Percentiles rank a stretch among this genome's conserved stretches.
These are phyloP conservation scores for Diversispora eburnea DNA, from an alignment of 192 early-diverging fungal species.

Conservation along the genomic window DNA sequence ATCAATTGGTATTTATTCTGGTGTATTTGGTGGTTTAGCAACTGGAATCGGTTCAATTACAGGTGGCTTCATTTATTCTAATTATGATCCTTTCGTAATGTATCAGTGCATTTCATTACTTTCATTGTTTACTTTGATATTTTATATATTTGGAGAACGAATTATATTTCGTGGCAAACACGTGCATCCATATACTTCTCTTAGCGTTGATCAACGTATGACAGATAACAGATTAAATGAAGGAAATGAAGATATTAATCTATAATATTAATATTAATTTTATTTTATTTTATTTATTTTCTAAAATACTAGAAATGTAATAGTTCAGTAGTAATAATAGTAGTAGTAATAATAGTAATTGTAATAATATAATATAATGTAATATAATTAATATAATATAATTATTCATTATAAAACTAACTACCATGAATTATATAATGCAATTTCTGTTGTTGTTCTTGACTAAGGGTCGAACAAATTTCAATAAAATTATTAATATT, in stretches of 20 bases:
- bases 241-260: too few relatives aligned
- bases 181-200: too few relatives aligned
- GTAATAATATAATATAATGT: too few relatives aligned
- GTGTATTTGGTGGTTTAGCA: not conserved
- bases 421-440: not conserved
- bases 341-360: too few relatives aligned
- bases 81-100: not conserved
- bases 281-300: too few relatives aligned
- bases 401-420: too few relatives aligned
- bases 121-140: not conserved
- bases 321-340: too few relatives aligned
- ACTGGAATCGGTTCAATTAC: not conserved
- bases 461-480: not conserved
- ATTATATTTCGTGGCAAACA: not conserved
- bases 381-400: too few relatives aligned
- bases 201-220: too few relatives aligned
- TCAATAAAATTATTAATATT: constrained; percentile 25
- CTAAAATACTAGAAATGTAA: too few relatives aligned
- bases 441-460: constrained; percentile 10
- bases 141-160: not conserved
- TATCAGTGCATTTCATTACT: not conserved
- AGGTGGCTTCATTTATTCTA: not conserved
- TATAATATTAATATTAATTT: too few relatives aligned
- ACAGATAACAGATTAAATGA: too few relatives aligned
- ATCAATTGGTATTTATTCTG: not conserved